Evolutionary conservation across 2,329 filamentous ascomycete species (phyloP), one percentile per base, ranked within the genome.

Genomic region (Fusarium oxysporum): DNA sequence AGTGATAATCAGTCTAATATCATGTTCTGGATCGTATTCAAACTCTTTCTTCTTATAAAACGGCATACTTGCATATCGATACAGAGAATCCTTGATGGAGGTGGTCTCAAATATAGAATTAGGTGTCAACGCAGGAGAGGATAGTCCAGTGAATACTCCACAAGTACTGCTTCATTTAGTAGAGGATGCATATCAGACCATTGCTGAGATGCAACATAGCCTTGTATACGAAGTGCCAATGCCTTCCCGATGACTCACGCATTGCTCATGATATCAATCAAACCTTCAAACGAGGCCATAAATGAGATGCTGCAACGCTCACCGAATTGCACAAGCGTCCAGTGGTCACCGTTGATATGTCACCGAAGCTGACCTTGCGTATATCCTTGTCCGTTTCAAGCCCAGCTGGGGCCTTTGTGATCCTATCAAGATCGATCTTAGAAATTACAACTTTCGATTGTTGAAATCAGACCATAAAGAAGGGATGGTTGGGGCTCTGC

Each of bases 381-480:
- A 43, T 41, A 30, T 48, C 45, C 35, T 41, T 30, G 25, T 8
- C 19, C 8, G n/a, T 38, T 68, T 68, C 32, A 33, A 43, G 19
- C 47, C 13, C 25, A 40, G 14, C 48, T 53, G 30, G 32, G 25
- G 14, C 43, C 10, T 17, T 19, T 44, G 41, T 17, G 47, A 38
- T 41, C 38, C 53, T 53, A 59, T 54, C 30, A 33, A 72, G 44
- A 60, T 57, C 13, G 19, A 25, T 45, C 37, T 43, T 28, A 57
- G 66, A 53, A 72, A 62, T 51, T 38, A 65, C 61, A 74, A 61
- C 65, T 62, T 72, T 62, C 68, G 72, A 73, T 71, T 71, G 25
- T 51, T 41, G 13, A 50, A n/a, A 70, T 76, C 65, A 68, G 65
- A 40, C 66, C 70, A 76, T 60, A 44, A 21, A 61, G 53, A 44